Evolutionary conservation across 768 basidiomycete genomes (phyloP).

Genomic region (Russula ochroleuca): DNA sequence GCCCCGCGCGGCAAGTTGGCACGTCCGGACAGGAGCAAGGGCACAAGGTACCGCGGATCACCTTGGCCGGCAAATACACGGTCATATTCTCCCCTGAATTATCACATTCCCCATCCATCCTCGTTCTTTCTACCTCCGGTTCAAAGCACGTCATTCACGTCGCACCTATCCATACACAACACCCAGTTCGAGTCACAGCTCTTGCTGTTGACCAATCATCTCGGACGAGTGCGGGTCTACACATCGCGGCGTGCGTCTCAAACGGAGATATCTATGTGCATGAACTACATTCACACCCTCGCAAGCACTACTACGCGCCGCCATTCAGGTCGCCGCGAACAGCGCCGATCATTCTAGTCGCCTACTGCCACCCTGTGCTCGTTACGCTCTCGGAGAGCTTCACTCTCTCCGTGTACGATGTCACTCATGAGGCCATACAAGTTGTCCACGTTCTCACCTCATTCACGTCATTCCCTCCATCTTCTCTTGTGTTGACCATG

Average conservation of each 20-base stretch:
- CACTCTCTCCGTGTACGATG: slow-evolving; percentile 66
- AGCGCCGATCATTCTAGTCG: slow-evolving; percentile 56
- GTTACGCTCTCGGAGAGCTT: slow-evolving; percentile 66
- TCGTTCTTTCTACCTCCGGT: slow-evolving; percentile 42
- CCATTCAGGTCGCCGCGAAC: slow-evolving; percentile 37
- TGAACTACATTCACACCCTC: slow-evolving; percentile 44
- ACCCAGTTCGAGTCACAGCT: slow-evolving; percentile 49
- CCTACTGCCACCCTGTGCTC: slow-evolving; percentile 74
- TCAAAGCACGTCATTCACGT: slow-evolving; percentile 43
- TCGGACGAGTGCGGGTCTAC: slow-evolving; percentile 40
- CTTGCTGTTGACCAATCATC: slow-evolving; percentile 74
- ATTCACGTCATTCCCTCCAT: slow-evolving; percentile 75
- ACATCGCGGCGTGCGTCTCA: slow-evolving; percentile 58
- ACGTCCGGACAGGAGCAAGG: slow-evolving; percentile 5
- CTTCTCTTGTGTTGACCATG: slow-evolving; percentile 72
- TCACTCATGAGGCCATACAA: slow-evolving; percentile 46
- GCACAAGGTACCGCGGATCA: slow-evolving; percentile 23
- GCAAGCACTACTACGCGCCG: slow-evolving; percentile 48
- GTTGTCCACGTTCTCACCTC: slow-evolving; percentile 68
- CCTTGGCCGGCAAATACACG: slow-evolving; percentile 23
- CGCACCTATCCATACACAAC: slow-evolving; percentile 36
- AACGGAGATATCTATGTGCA: slow-evolving; percentile 66
- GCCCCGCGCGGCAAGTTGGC: background rate
- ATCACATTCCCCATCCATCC: slow-evolving; percentile 57
- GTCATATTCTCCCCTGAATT: slow-evolving; percentile 27